These are phyloP conservation scores for Capsicum baccatum DNA, from an alignment of 257 asterid species.

Conservation along the genomic window DNA sequence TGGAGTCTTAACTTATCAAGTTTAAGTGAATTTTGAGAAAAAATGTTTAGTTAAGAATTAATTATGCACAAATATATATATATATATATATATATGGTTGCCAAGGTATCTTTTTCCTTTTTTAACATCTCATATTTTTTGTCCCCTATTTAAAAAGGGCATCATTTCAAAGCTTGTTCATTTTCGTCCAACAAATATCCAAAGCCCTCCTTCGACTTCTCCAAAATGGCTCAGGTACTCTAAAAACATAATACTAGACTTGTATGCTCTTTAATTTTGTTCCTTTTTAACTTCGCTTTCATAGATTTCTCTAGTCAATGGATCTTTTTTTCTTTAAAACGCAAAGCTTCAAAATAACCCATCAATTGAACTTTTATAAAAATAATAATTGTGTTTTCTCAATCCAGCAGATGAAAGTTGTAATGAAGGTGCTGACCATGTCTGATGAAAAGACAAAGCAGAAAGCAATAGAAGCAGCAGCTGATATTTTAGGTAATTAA, in stretches of 20 bases:
- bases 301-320: neutral
- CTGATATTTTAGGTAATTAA: conserved; percentile 64
- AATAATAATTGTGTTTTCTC: neutral
- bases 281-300: neutral
- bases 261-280: neutral
- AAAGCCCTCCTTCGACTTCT: neutral
- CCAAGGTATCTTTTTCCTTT: neutral
- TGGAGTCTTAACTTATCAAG: neutral
- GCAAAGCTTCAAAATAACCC: neutral
- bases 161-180: neutral
- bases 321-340: neutral
- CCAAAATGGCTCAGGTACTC: conserved; percentile 47
- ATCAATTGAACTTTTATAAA: neutral
- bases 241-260: neutral
- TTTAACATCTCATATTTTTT: neutral
- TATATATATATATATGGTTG: neutral
- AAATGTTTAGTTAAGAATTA: neutral
- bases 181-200: neutral
- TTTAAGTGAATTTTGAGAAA: neutral
- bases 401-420: conserved; percentile 59
- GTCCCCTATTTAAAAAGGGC: neutral
- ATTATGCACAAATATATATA: neutral
- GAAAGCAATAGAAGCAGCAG: conserved; percentile 86
- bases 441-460: conserved; percentile 81
- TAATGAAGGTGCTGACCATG: conserved; percentile 69